phyloP scores from a whole-genome alignment of 495 filamentous ascomycete species.

The Copromyces sp. region DNA sequence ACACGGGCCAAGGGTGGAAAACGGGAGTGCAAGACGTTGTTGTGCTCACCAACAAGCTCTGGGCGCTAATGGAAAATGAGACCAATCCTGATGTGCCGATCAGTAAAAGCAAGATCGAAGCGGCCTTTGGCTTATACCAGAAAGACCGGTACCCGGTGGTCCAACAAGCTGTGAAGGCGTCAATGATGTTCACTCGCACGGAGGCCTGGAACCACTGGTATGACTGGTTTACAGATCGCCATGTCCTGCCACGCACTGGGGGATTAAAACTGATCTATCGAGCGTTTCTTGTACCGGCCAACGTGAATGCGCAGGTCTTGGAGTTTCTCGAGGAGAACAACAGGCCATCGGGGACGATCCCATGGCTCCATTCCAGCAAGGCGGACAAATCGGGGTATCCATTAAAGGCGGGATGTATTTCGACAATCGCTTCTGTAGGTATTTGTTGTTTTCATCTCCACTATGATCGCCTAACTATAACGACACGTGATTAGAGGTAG shows the following conservation, averaged over 20 bases:
- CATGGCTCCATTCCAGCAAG: background rate
- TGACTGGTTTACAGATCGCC: background rate
- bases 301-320: background rate
- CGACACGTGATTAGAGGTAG: background rate
- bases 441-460: background rate
- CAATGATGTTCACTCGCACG: background rate
- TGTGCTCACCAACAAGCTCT: constrained; percentile 22
- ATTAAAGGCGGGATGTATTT: background rate
- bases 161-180: background rate
- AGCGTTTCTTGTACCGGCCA: background rate
- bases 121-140: background rate
- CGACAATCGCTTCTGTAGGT: background rate
- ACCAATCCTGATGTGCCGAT: background rate
- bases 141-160: background rate
- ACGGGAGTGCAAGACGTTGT: constrained; percentile 27
- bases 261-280: background rate
- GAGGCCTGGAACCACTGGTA: background rate
- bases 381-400: background rate
- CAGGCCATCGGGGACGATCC: background rate
- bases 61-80: background rate
- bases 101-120: background rate
- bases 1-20: constrained; percentile 25
- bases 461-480: background rate
- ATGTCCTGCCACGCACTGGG: background rate
- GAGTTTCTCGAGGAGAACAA: constrained; percentile 4